Percentiles rank a stretch among this genome's conserved stretches.
Evolutionary conservation across 164 flowering plant species (phyloP).

Genomic region (Aristolochia fimbriata): DNA sequence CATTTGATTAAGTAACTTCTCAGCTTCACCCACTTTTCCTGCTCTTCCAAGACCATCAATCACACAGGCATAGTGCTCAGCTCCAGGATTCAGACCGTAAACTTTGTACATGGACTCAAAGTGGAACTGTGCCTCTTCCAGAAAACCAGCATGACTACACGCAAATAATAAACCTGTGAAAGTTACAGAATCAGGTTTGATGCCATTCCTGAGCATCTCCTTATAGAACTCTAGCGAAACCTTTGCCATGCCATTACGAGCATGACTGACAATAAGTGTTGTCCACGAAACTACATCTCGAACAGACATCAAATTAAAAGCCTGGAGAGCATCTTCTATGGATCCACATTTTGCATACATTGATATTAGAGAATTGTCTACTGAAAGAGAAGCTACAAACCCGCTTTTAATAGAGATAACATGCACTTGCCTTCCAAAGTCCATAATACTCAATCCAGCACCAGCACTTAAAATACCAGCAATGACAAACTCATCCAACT

Average conservation of each 20-base stretch:
- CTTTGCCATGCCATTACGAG: slow-evolving; percentile 59
- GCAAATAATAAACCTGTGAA: slow-evolving; percentile 78
- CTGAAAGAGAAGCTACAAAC: slow-evolving; percentile 39
- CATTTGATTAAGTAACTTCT: slow-evolving; percentile 48
- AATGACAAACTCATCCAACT: slow-evolving; percentile 44
- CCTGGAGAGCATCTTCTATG: slow-evolving; percentile 48
- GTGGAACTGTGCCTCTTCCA: slow-evolving; percentile 38
- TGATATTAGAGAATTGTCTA: slow-evolving; percentile 62
- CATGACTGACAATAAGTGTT: slow-evolving; percentile 65
- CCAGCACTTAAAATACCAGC: slow-evolving; percentile 63
- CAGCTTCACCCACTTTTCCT: slow-evolving; percentile 59
- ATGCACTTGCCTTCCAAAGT: slow-evolving; percentile 71
- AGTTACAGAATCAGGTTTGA: slow-evolving; percentile 60
- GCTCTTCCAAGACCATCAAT: slow-evolving; percentile 75
- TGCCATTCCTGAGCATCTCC: slow-evolving; percentile 49
- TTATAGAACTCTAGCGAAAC: slow-evolving; percentile 48
- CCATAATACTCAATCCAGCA: slow-evolving; percentile 55
- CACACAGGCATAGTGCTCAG: slow-evolving; percentile 80
- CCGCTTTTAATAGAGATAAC: slow-evolving; percentile 38
- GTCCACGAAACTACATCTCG: slow-evolving; percentile 78
- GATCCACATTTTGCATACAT: slow-evolving; percentile 80
- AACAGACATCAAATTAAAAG: slow-evolving; percentile 43
- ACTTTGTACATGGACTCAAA: slow-evolving; percentile 52
- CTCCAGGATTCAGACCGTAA: slow-evolving; percentile 58
- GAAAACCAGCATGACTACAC: slow-evolving; percentile 79